Evolutionary conservation across 345 rosid genomes (phyloP).

Genomic region (Bruguiera sexangula): DNA sequence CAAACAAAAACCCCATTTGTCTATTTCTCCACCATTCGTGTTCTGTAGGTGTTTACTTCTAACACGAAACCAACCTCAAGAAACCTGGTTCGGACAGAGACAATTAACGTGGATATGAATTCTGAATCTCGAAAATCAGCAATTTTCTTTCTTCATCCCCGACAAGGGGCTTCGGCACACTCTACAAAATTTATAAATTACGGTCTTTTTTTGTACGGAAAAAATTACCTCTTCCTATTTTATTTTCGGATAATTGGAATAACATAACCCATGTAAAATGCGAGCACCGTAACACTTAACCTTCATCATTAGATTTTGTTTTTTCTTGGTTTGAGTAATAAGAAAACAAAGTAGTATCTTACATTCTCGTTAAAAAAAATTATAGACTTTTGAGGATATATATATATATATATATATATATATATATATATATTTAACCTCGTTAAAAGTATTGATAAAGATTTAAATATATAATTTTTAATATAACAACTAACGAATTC

Average conservation of each 20-base stretch:
- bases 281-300: background rate
- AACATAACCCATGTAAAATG: background rate
- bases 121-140: constrained; percentile 9
- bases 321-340: too few relatives aligned
- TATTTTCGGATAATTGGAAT: background rate
- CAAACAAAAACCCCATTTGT: background rate
- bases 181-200: too few relatives aligned
- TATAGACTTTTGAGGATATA: too few relatives aligned
- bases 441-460: too few relatives aligned
- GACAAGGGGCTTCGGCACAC: constrained; percentile 10
- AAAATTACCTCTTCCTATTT: background rate
- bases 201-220: constrained; percentile 10
- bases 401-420: too few relatives aligned
- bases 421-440: too few relatives aligned
- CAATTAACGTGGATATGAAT: constrained; percentile 41
- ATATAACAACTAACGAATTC: too few relatives aligned
- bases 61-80: constrained; percentile 2
- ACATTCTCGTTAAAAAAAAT: too few relatives aligned
- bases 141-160: constrained; percentile 15
- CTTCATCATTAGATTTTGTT: constrained; percentile 7
- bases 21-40: background rate
- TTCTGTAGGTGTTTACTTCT: background rate
- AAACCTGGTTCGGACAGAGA: constrained; percentile 35
- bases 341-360: too few relatives aligned
- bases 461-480: too few relatives aligned